Evolutionary conservation across 768 basidiomycete species (phyloP), one percentile per base, ranked within the genome.

Genomic region (Coprinopsis sp.): DNA sequence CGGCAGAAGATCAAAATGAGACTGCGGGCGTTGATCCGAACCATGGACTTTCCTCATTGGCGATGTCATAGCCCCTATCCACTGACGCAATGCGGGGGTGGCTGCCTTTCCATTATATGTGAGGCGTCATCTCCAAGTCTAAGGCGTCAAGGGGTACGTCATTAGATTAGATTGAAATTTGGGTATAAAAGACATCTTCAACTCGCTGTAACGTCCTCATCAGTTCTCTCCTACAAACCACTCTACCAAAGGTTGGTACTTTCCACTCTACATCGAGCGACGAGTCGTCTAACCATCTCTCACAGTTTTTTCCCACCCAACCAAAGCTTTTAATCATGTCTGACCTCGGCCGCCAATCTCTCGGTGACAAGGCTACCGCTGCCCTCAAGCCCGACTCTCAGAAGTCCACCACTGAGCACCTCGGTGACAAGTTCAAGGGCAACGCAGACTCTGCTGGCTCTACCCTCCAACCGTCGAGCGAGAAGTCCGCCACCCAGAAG

Each of bases 281-380:
- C 4, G 8, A 10, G 10, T 34, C 21, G 27, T 7, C 25, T 16
- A n/a, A n/a, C 13, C 14, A 10, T 14, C 28, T 34, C 23, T 36
- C 6, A 47, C 7, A 10, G 6, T 21, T 22, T 37, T 41, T 28
- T 34, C 21, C 31, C 44, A 45, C 33, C 45, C 45, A 38, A 44
- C 43, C 24, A 46, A 36, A 14, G 40, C 46, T 33, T 16, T 36
- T 39, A 48, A 71, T 44, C 53, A 81, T 80, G 78, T 74, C 78
- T 58, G 79, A 82, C 58, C 63, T 68, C 42, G 70, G 63, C 47
- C 79, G 80, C 54, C 77, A 81, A 70, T 73, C 71, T 48, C 63
- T 79, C 65, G 75, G 76, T 58, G 77, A 81, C 70, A 82, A 81
- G 66, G 72, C 69, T 39, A 50, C 58, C 19, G 47, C 34, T 25